Base-by-base conservation (phyloP, 2,329 filamentous ascomycete genomes). In the Fusarium piperis region DNA sequence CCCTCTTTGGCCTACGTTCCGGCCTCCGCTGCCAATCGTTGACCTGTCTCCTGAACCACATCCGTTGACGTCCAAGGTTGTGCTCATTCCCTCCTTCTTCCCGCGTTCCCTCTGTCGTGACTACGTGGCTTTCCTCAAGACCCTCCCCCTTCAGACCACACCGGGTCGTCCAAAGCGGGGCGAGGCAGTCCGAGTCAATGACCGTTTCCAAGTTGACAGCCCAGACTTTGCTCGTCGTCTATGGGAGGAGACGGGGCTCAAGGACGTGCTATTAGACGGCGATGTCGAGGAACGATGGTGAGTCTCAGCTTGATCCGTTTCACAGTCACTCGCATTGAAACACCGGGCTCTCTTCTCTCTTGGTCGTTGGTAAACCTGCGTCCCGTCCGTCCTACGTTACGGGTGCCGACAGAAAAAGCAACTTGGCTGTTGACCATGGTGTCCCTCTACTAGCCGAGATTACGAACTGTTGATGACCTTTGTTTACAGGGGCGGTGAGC, bases 201-300 rank as follows among this genome's bases (percentile, higher is more conserved):
- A 98, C 79, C 90, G 95, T 12, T 97, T 92, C 75, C 94, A 97
- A 81, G 84, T 97, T 20, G 85, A 94, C 30, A 95, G 98, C 82
- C 81, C 88, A 30, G 80, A 72, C 0, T 97, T 98, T 80, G 93
- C 95, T 0, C 86, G 90, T 75, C 85, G 87, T 61, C 81, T 98
- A 15, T 98, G 95, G 94, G 86, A 87, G 48, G 86, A 89, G 68
- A 97, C 94, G 2, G 92, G 92, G 0, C 81, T 98, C 71, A 90
- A 87, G 74, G 89, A 92, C 48, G 84, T 92, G 2, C 68, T 89
- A 74, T 86, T 74, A 68, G 80, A 77, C 59, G 82, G 77, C 55
- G 76, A 83, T 33, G 72, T 80, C 12, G 78, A 80, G 36, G 68
- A 74, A 51, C 74, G 85, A 20, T 89, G 87, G 87, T 88, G 65